Conservation (phyloP, 441 rosid species). For the Adansonia grandidieri region DNA sequence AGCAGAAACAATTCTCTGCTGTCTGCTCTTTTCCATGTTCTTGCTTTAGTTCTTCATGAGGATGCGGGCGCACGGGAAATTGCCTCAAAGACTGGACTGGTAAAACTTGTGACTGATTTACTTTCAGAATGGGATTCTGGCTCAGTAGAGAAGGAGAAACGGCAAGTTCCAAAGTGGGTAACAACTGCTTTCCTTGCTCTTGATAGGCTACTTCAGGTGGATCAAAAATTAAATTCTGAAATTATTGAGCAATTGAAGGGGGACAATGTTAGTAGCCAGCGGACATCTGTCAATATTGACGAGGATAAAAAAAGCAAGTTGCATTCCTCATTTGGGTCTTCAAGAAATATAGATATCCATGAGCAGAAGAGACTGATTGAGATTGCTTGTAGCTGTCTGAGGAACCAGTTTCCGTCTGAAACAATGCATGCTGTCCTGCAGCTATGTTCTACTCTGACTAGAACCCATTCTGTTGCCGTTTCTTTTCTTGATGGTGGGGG, state of each 20-base stretch:
- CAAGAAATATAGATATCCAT: constrained; percentile 53
- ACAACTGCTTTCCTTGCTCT: constrained; percentile 94
- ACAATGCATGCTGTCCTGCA: constrained; percentile 93
- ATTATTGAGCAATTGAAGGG: constrained; percentile 75
- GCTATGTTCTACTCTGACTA: constrained; percentile 89
- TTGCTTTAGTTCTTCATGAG: constrained; percentile 92
- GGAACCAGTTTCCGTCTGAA: constrained; percentile 84
- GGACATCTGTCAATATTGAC: constrained; percentile 56
- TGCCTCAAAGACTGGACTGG: constrained; percentile 75
- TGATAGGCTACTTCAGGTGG: constrained; percentile 89
- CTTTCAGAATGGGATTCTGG: constrained; percentile 81
- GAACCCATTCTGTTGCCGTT: constrained; percentile 80
- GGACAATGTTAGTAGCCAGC: constrained; percentile 49
- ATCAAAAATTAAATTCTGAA: constrained; percentile 77
- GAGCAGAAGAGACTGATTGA: constrained; percentile 87
- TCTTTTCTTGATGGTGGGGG: constrained; percentile 91
- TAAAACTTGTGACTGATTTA: constrained; percentile 71
- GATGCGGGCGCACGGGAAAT: constrained; percentile 82
- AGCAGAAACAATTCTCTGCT: constrained; percentile 55
- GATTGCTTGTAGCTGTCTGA: constrained; percentile 85
- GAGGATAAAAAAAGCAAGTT: constrained; percentile 73
- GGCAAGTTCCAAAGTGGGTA: constrained; percentile 88
- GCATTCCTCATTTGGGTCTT: constrained; percentile 58
- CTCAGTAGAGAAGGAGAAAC: constrained; percentile 51
- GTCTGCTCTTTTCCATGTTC: constrained; percentile 84